Evolutionary conservation across 2,329 filamentous ascomycete genomes (phyloP), one percentile per base, ranked within the genome.

Genomic region (Atkinsonella hypoxylon): DNA sequence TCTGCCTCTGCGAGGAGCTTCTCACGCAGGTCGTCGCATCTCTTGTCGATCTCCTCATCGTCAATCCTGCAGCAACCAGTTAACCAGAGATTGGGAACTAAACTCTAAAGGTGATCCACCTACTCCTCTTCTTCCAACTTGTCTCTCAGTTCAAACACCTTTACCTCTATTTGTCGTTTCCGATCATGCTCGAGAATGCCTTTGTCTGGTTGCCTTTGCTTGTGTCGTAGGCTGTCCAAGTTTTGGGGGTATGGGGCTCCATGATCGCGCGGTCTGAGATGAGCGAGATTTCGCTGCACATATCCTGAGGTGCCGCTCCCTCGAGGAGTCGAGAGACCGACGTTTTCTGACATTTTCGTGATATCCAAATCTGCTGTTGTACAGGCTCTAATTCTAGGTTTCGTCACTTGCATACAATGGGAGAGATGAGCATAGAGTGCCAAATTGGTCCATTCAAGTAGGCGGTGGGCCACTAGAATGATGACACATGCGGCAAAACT

Each of bases 241-340:
- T 87, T 81, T 55, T 81, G 81, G 32, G 82, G 79, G 68, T 95
- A 95, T 0, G 89, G 90, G 17, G 83, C 82, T 53, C 74, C 77
- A 60, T 81, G 79, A 70, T 95, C 89, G 70, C 91, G 89, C 31
- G 87, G 89, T 64, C 79, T 82, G 59, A 96, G 82, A 64, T 91
- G 83, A 17, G 93, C 93, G 36, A 89, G 81, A 72, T 97, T 98
- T 68, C 89, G 88, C 70, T 97, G 91, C 51, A 98, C 91, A 67
- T 97, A 97, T 64, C 93, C 93, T 1, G 91, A 97, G 51, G 93
- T 98, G 45, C 93, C 93, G 64, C 87, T 95, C 58, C 93, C 93
- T 62, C 93, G 85, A 3, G 93, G 93, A 4, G 93, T 98, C 51
- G 85, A 83, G 61, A 98, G 88, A 52, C 93, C 94, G 63, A 98